Conservation (phyloP, 75 land plant species). For the Chamaecyparis obtusa region DNA sequence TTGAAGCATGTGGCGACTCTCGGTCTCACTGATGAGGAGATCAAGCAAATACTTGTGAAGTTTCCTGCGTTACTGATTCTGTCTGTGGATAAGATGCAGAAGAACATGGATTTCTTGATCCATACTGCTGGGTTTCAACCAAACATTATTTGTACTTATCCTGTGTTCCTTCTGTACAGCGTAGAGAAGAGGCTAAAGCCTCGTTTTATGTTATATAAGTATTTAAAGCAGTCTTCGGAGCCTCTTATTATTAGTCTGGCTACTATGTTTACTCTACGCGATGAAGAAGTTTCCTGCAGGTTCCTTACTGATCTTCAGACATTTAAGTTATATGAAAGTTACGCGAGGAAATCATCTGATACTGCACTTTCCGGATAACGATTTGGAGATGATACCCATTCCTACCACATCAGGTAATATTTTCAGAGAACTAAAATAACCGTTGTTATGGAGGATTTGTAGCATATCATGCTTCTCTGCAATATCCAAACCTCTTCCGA, state of each 20-base stretch:
- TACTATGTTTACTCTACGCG: neutral
- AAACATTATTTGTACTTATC: neutral
- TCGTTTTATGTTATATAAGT: neutral
- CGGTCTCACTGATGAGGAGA: neutral
- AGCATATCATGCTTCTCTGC: neutral
- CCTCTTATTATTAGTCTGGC: neutral
- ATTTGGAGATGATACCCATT: neutral
- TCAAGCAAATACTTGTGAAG: neutral
- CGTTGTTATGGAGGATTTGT: neutral
- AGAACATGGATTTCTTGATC: neutral
- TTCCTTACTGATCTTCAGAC: neutral
- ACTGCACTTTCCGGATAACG: neutral
- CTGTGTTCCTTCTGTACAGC: neutral
- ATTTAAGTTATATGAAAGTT: neutral
- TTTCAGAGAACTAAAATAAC: neutral
- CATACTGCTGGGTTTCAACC: neutral
- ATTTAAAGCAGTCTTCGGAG: neutral
- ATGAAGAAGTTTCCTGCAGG: neutral
- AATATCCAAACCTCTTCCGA: neutral
- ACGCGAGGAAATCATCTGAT: neutral
- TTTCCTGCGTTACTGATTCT: neutral
- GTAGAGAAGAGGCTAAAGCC: constrained; percentile 7
- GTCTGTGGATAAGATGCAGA: constrained; percentile 7
- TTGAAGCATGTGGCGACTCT: neutral
- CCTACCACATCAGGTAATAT: neutral